phyloP scores from a whole-genome alignment of 768 basidiomycete genomes.

The Mycena maculata region DNA sequence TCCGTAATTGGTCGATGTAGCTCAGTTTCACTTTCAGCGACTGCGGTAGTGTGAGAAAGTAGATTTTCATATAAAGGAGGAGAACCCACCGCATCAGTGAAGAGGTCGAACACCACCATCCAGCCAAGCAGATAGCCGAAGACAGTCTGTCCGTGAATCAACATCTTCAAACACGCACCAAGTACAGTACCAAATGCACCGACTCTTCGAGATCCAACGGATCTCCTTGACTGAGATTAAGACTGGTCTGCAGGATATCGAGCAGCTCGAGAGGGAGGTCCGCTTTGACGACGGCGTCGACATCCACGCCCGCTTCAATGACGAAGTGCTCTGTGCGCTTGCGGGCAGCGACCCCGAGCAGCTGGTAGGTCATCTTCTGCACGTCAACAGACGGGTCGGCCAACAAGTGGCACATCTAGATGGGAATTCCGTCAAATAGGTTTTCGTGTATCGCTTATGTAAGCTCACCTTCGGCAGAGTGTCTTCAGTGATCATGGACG shows the following conservation, averaged over 20 bases:
- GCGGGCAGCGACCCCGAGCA: constrained; percentile 75
- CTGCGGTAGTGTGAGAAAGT: constrained; percentile 50
- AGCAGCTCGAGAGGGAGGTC: constrained; percentile 78
- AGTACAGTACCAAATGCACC: constrained; percentile 39
- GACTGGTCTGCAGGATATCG: constrained; percentile 63
- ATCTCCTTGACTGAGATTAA: constrained; percentile 53
- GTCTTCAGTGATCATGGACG: constrained; percentile 68
- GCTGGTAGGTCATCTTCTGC: constrained; percentile 81
- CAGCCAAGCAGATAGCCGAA: constrained; percentile 85
- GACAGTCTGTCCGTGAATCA: constrained; percentile 48
- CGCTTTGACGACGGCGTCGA: constrained; percentile 63
- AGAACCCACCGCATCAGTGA: constrained; percentile 85
- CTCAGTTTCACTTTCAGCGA: constrained; percentile 87
- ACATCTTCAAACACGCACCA: not conserved
- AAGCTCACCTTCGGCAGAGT: constrained; percentile 70
- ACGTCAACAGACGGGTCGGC: constrained; percentile 70
- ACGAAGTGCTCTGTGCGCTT: constrained; percentile 87
- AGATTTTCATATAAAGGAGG: constrained; percentile 2
- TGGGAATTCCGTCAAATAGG: not conserved
- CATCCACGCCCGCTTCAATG: constrained; percentile 86
- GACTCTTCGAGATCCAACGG: constrained; percentile 51
- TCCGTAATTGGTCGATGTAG: constrained; percentile 89
- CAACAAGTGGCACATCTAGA: constrained; percentile 85
- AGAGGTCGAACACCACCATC: constrained; percentile 91
- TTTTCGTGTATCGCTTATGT: not conserved